Percentiles rank a stretch among this genome's conserved stretches.
phyloP scores from a whole-genome alignment of 2,329 filamentous ascomycete species.

The Cladophialophora psammophila region DNA sequence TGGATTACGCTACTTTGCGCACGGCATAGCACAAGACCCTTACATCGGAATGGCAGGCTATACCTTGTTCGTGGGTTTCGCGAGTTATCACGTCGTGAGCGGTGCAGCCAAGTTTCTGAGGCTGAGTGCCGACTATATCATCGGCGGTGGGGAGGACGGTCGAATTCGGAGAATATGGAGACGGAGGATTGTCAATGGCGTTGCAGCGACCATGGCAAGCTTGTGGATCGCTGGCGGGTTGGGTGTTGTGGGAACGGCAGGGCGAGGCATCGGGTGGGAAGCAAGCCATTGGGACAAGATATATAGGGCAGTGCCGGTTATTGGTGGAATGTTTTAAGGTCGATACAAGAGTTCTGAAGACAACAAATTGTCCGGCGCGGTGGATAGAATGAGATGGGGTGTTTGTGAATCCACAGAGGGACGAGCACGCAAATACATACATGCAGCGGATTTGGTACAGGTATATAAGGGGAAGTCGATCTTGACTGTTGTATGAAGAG shows the following conservation, averaged over 20 bases:
- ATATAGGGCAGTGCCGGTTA: constrained; percentile 66
- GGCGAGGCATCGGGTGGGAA: constrained; percentile 77
- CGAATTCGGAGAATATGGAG: constrained; percentile 63
- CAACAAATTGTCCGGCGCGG: neutral
- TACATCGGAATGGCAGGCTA: constrained; percentile 73
- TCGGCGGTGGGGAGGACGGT: constrained; percentile 52
- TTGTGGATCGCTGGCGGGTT: constrained; percentile 85
- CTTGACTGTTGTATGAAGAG: neutral
- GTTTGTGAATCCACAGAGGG: neutral
- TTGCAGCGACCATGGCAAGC: constrained; percentile 63
- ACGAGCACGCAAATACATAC: neutral
- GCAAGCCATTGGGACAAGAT: constrained; percentile 80
- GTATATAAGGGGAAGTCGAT: neutral
- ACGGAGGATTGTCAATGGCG: constrained; percentile 75
- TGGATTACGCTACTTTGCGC: constrained; percentile 80
- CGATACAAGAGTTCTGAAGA: neutral
- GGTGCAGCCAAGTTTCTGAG: constrained; percentile 84
- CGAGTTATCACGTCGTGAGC: constrained; percentile 81
- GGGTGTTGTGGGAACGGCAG: constrained; percentile 76
- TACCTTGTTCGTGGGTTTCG: constrained; percentile 68
- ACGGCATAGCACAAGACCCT: constrained; percentile 80
- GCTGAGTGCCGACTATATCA: constrained; percentile 63
- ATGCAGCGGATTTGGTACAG: neutral
- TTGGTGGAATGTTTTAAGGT: constrained; percentile 59
- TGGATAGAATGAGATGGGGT: neutral